Conservation (phyloP, 1,284 basidiomycete genomes). For the Entoloma clypeatum region DNA sequence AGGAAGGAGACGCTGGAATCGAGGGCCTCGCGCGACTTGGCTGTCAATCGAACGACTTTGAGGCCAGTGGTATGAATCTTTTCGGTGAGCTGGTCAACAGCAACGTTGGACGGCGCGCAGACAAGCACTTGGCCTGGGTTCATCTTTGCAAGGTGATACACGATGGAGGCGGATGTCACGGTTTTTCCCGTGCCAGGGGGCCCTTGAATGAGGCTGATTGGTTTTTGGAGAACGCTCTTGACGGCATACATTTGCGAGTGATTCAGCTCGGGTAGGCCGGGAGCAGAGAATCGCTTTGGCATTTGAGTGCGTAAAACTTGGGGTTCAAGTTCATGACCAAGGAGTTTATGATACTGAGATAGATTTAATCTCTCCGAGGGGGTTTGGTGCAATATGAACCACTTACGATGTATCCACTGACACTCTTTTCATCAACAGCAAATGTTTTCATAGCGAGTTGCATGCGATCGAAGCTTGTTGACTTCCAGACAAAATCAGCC, state of each 20-base stretch:
- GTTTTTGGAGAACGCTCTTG: constrained; percentile 97
- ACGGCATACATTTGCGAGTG: constrained; percentile 99
- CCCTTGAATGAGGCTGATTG: constrained; percentile 97
- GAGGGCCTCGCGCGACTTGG: constrained; percentile 96
- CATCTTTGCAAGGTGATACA: constrained; percentile 99
- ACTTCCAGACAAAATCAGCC: constrained; percentile 99
- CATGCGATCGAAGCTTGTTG: constrained; percentile 99
- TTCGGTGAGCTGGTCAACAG: constrained; percentile 98
- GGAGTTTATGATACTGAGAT: constrained; percentile 90
- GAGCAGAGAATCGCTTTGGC: constrained; percentile 96
- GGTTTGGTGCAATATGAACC: constrained; percentile 4
- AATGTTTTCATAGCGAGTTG: constrained; percentile 99
- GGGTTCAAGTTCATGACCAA: constrained; percentile 94
- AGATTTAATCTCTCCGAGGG: constrained; percentile 3
- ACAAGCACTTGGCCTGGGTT: constrained; percentile 99
- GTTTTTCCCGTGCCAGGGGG: constrained; percentile 99
- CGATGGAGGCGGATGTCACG: constrained; percentile 98
- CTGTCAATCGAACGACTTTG: constrained; percentile 96
- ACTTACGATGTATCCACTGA: constrained; percentile 94
- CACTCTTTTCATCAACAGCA: constrained; percentile 98
- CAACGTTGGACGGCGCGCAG: constrained; percentile 98
- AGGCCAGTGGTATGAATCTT: constrained; percentile 97
- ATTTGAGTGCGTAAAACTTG: constrained; percentile 89
- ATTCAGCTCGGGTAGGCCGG: constrained; percentile 96
- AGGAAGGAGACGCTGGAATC: constrained; percentile 93